phyloP scores from a whole-genome alignment of 305 asterid species.

The Solanum aculeatissimum region DNA sequence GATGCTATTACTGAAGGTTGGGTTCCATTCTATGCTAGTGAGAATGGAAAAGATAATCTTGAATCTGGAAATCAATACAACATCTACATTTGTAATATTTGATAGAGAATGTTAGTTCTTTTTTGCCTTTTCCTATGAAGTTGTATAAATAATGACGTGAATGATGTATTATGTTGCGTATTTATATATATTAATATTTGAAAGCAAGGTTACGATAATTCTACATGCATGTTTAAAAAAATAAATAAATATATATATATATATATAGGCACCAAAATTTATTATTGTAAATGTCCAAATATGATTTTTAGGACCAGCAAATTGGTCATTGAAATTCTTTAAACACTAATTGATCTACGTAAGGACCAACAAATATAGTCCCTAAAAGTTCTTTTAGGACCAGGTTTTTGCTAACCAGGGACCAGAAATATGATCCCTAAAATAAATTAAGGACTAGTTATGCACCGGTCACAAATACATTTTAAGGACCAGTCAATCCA shows the following conservation, averaged over 20 bases:
- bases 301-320: background rate
- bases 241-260: too few relatives aligned
- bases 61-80: slow-evolving; percentile 25
- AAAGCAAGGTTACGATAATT: background rate
- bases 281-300: too few relatives aligned
- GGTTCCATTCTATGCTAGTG: slow-evolving; percentile 7
- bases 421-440: background rate
- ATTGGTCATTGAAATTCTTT: background rate
- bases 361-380: background rate
- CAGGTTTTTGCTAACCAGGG: background rate
- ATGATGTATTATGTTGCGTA: background rate
- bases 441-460: too few relatives aligned
- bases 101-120: background rate
- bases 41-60: slow-evolving; percentile 31
- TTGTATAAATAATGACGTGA: background rate
- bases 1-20: slow-evolving; percentile 15
- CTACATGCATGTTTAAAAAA: too few relatives aligned
- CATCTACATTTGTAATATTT: too few relatives aligned
- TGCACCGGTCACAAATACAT: too few relatives aligned
- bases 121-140: background rate
- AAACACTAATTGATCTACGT: background rate
- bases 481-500: too few relatives aligned
- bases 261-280: background rate
- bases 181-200: background rate
- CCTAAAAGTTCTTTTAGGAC: background rate